A percentile compares a stretch with the other conserved stretches of the same genome.
Conservation (phyloP, 495 filamentous ascomycete genomes). For the Alectoria sarmentosa region DNA sequence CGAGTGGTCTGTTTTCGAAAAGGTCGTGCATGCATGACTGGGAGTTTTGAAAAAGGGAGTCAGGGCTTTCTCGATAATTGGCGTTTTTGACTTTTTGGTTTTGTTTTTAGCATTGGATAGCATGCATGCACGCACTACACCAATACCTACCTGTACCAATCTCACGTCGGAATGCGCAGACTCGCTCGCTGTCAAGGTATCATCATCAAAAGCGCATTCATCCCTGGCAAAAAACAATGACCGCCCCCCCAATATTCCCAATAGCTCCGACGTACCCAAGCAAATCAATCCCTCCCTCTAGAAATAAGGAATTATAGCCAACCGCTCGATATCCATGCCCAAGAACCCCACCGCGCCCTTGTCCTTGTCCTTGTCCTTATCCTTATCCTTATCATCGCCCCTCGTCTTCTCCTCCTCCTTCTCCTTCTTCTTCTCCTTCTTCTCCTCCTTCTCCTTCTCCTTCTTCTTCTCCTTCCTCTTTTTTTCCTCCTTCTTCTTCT, state of each 20-base stretch:
- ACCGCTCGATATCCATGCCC: background rate
- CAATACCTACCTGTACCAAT: background rate
- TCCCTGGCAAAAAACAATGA: no score
- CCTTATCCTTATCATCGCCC: background rate
- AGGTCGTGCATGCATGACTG: background rate
- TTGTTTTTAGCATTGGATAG: background rate
- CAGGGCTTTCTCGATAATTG: background rate
- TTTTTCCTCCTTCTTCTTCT: background rate
- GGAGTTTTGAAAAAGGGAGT: background rate
- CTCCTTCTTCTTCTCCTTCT: background rate
- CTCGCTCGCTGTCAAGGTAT: background rate
- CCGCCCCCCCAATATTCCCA: no score
- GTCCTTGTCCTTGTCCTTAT: background rate
- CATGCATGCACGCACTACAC: background rate
- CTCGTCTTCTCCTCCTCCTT: background rate
- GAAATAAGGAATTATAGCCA: background rate
- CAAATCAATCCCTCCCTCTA: no score
- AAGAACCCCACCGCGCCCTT: background rate
- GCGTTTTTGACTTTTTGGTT: background rate
- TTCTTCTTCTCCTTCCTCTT: background rate
- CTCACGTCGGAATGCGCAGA: background rate
- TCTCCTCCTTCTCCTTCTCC: background rate
- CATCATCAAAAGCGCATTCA: background rate
- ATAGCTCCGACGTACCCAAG: no score
- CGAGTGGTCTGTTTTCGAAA: background rate